Conservation (phyloP, 768 basidiomycete genomes). For the Boletus barrowsii region DNA sequence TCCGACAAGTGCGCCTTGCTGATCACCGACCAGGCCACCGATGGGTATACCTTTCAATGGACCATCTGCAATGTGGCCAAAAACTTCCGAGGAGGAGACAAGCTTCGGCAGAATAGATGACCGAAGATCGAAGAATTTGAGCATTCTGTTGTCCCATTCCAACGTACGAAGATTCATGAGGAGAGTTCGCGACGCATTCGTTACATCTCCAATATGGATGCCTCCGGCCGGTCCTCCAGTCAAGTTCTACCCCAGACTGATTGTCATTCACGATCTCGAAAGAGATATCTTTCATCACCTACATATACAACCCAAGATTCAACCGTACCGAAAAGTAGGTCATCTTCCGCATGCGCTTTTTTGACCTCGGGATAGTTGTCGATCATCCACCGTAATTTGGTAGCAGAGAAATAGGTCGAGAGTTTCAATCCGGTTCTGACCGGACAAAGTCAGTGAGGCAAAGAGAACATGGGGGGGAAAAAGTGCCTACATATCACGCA, state of each 20-base stretch:
- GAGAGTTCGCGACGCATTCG: constrained; percentile 95
- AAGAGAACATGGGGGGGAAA: not conserved
- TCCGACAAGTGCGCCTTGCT: constrained; percentile 94
- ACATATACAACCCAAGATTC: constrained; percentile 97
- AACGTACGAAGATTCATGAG: constrained; percentile 81
- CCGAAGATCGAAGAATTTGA: constrained; percentile 85
- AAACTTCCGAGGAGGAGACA: constrained; percentile 90
- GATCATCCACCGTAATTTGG: constrained; percentile 97
- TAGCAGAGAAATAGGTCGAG: constrained; percentile 96
- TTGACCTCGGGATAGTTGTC: constrained; percentile 76
- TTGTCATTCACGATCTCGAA: not conserved
- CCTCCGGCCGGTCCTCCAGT: constrained; percentile 70
- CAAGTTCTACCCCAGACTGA: constrained; percentile 54
- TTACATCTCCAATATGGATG: constrained; percentile 86
- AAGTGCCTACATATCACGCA: constrained; percentile 63
- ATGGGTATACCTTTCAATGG: constrained; percentile 75
- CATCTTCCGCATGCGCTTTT: constrained; percentile 75
- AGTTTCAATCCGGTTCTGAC: constrained; percentile 86
- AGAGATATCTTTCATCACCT: constrained; percentile 17
- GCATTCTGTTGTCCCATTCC: constrained; percentile 77
- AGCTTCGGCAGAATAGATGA: constrained; percentile 78
- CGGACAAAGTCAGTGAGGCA: not conserved
- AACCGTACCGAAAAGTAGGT: constrained; percentile 89
- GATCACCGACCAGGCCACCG: constrained; percentile 94
- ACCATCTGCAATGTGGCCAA: constrained; percentile 72